These are phyloP conservation scores for Paecilomyces dactylethromorphus DNA, from an alignment of 2,329 filamentous ascomycete genomes.

Conservation along the genomic window DNA sequence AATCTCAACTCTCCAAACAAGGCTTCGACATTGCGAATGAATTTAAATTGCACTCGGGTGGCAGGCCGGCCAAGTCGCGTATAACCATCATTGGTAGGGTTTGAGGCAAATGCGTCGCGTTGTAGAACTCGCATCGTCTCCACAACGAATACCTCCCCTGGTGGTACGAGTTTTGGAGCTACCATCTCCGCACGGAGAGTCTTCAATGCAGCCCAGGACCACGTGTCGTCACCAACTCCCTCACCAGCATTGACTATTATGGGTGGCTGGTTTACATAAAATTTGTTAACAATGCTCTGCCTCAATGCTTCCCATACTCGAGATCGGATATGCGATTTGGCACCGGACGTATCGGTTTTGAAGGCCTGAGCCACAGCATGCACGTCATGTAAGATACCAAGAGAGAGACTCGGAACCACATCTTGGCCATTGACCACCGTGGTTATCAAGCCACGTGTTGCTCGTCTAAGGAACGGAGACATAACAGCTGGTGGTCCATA, in stretches of 20 bases:
- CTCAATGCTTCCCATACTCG: slow-evolving; percentile 61
- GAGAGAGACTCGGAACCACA: slow-evolving; percentile 65
- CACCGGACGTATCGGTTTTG: slow-evolving; percentile 62
- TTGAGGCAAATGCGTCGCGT: slow-evolving; percentile 55
- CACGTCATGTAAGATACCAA: slow-evolving; percentile 68
- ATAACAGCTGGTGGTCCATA: slow-evolving; percentile 70
- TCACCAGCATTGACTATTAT: slow-evolving; percentile 39
- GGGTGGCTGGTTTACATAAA: slow-evolving; percentile 47
- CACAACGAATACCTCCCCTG: slow-evolving; percentile 68
- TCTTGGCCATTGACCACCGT: slow-evolving; percentile 68
- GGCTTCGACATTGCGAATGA: slow-evolving; percentile 63
- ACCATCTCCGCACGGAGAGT: slow-evolving; percentile 62
- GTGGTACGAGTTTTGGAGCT: slow-evolving; percentile 63
- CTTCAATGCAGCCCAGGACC: slow-evolving; percentile 63
- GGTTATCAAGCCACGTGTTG: slow-evolving; percentile 68
- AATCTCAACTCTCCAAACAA: slow-evolving; percentile 66
- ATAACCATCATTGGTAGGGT: slow-evolving; percentile 36
- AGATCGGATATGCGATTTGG: slow-evolving; percentile 59
- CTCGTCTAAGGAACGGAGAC: slow-evolving; percentile 61
- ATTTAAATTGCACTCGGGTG: slow-evolving; percentile 61
- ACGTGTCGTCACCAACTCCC: slow-evolving; percentile 56
- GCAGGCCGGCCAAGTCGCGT: slow-evolving; percentile 56
- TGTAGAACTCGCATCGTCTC: slow-evolving; percentile 63
- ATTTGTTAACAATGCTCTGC: slow-evolving; percentile 55
- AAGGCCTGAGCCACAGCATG: slow-evolving; percentile 66